phyloP scores from a whole-genome alignment of 768 basidiomycete species.

The Rhodotorula babjevae region DNA sequence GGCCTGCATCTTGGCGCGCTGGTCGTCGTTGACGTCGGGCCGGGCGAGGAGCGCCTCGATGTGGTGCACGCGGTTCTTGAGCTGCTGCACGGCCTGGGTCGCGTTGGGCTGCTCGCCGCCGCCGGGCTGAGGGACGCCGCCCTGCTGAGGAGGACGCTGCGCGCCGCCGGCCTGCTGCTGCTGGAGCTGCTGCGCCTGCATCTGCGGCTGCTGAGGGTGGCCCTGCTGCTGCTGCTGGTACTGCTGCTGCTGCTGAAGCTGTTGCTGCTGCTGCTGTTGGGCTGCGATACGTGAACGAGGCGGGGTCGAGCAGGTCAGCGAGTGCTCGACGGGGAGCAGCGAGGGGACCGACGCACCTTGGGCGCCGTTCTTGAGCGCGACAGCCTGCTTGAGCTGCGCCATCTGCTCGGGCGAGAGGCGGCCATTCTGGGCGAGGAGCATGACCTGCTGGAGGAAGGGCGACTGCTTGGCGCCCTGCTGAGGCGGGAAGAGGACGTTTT shows the following conservation, averaged over 20 bases:
- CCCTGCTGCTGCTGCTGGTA: constrained; percentile 3
- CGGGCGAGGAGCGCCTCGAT: constrained; percentile 32
- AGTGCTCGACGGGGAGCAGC: too few relatives aligned
- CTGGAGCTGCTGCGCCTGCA: constrained; percentile 4
- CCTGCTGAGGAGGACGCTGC: background rate
- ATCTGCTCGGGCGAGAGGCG: constrained; percentile 34
- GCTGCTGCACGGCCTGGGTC: constrained; percentile 29
- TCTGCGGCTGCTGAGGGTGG: background rate
- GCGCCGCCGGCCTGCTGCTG: background rate
- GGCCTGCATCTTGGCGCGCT: constrained; percentile 30
- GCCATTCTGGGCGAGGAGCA: constrained; percentile 31
- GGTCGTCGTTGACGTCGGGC: constrained; percentile 32
- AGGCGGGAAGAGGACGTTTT: constrained; percentile 33
- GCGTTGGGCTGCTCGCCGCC: constrained; percentile 14
- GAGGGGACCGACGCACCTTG: constrained; percentile 6
- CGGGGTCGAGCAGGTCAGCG: too few relatives aligned
- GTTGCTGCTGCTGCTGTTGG: background rate
- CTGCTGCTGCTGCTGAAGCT: background rate
- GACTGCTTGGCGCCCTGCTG: constrained; percentile 26
- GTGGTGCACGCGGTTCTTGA: constrained; percentile 29
- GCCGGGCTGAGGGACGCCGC: background rate
- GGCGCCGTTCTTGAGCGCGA: constrained; percentile 23
- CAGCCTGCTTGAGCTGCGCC: constrained; percentile 26
- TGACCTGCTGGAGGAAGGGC: constrained; percentile 31
- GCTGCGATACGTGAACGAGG: background rate